Evolutionary conservation across 2,329 filamentous ascomycete genomes (phyloP).

Genomic region (Alternaria tenuissima): DNA sequence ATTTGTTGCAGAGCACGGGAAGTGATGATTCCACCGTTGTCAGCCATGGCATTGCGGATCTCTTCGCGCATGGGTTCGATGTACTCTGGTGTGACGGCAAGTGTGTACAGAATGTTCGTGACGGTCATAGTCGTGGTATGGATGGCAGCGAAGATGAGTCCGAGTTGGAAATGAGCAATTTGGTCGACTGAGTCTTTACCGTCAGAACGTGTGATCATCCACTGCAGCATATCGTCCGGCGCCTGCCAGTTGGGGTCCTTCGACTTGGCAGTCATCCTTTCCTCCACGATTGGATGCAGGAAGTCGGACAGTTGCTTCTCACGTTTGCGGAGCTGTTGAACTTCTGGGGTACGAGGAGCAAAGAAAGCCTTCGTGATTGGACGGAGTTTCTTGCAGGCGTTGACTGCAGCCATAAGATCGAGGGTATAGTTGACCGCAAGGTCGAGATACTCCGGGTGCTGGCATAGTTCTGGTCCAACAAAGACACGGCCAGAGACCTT

Average conservation of each 20-base stretch:
- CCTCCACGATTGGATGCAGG: slow-evolving; percentile 37
- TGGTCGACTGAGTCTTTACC: slow-evolving; percentile 10
- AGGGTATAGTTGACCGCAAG: slow-evolving; percentile 42
- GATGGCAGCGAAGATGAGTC: slow-evolving; percentile 42
- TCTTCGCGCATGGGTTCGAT: slow-evolving; percentile 55
- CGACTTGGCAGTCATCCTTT: slow-evolving; percentile 31
- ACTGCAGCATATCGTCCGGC: slow-evolving; percentile 51
- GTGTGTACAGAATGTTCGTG: slow-evolving; percentile 42
- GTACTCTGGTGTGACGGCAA: slow-evolving; percentile 50
- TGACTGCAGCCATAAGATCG: slow-evolving; percentile 39
- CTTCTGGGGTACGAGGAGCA: slow-evolving; percentile 35
- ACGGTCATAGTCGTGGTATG: slow-evolving; percentile 41
- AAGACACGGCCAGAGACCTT: slow-evolving; percentile 47
- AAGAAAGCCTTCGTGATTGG: slow-evolving; percentile 38
- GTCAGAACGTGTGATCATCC: slow-evolving; percentile 41
- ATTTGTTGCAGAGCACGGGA: slow-evolving; percentile 43
- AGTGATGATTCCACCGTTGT: slow-evolving; percentile 46
- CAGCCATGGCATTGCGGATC: slow-evolving; percentile 48
- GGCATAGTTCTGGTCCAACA: slow-evolving; percentile 42
- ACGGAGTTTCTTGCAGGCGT: slow-evolving; percentile 36
- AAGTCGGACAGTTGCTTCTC: slow-evolving; percentile 23
- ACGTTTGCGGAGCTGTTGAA: slow-evolving; percentile 29
- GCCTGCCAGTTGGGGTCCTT: slow-evolving; percentile 41
- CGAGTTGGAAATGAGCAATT: slow-evolving; percentile 30
- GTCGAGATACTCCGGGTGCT: slow-evolving; percentile 42